Conservation (phyloP, 2,329 filamentous ascomycete species). For the Sclerotinia glacialis region DNA sequence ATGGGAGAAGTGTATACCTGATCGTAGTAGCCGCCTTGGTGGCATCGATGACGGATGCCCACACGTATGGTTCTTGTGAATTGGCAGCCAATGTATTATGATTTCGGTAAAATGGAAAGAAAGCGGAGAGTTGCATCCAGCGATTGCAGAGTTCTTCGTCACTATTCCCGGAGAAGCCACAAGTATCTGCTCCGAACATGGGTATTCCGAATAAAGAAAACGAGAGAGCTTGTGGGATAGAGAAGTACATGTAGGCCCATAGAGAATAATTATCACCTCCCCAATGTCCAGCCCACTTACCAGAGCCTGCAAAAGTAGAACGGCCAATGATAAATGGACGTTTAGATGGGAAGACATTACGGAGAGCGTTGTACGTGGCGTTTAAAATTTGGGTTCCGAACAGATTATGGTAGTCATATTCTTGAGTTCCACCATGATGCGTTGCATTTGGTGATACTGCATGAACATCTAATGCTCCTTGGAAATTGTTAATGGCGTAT, state of each 20-base stretch:
- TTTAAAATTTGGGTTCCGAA: slow-evolving; percentile 73
- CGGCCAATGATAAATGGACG: slow-evolving; percentile 83
- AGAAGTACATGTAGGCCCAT: slow-evolving; percentile 72
- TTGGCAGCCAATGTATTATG: slow-evolving; percentile 63
- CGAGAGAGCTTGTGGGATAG: slow-evolving; percentile 73
- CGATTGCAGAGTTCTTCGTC: slow-evolving; percentile 69
- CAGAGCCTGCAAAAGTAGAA: slow-evolving; percentile 75
- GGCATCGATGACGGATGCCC: slow-evolving; percentile 63
- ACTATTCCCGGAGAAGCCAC: slow-evolving; percentile 66
- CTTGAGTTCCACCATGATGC: slow-evolving; percentile 66
- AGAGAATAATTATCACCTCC: slow-evolving; percentile 71
- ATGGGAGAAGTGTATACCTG: slow-evolving; percentile 68
- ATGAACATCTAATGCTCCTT: slow-evolving; percentile 69
- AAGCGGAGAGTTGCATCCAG: slow-evolving; percentile 71
- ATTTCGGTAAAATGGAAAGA: slow-evolving; percentile 77
- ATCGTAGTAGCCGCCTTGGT: slow-evolving; percentile 66
- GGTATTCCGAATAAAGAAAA: slow-evolving; percentile 74
- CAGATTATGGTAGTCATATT: slow-evolving; percentile 84
- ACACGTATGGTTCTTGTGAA: slow-evolving; percentile 69
- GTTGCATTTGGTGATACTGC: slow-evolving; percentile 76
- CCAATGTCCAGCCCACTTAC: slow-evolving; percentile 78
- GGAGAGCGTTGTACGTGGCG: slow-evolving; percentile 58
- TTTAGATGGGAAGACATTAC: slow-evolving; percentile 50
- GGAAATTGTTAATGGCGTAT: slow-evolving; percentile 71
- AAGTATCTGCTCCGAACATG: slow-evolving; percentile 71